phyloP scores from a whole-genome alignment of 31 red algal species.

The Porphyra umbilicalis region DNA sequence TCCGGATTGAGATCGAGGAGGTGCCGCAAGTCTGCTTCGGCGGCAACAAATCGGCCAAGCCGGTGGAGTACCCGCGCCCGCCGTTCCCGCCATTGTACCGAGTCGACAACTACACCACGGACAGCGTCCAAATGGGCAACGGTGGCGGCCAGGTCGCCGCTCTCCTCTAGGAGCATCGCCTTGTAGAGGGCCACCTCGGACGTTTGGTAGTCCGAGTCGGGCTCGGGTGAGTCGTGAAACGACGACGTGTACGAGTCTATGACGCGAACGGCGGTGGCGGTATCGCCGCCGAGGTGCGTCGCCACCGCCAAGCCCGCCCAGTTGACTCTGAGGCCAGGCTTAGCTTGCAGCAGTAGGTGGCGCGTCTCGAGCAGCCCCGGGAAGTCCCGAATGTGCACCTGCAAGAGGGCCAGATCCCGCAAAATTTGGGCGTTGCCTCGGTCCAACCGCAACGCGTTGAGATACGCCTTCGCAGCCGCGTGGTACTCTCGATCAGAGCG shows the following conservation, averaged over 20 bases:
- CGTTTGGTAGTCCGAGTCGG: slow-evolving; percentile 57
- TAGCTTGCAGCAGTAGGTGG: slow-evolving; percentile 53
- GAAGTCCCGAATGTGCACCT: slow-evolving; percentile 93
- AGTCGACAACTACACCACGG: slow-evolving; percentile 39
- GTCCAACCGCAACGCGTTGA: slow-evolving; percentile 78
- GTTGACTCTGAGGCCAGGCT: slow-evolving; percentile 56
- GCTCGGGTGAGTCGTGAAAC: slow-evolving; percentile 28
- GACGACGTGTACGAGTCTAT: slow-evolving; percentile 78
- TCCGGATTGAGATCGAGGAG: slow-evolving; percentile 72
- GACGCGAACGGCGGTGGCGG: slow-evolving; percentile 56
- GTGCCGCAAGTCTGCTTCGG: slow-evolving; percentile 21
- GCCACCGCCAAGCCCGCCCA: slow-evolving; percentile 91
- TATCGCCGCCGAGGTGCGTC: slow-evolving; percentile 69
- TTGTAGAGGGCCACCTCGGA: slow-evolving; percentile 83
- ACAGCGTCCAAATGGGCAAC: slow-evolving; percentile 52
- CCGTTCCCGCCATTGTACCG: slow-evolving; percentile 48
- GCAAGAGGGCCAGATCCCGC: slow-evolving; percentile 85
- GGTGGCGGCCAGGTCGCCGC: slow-evolving; percentile 32
- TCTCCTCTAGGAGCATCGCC: slow-evolving; percentile 69
- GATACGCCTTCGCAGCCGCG: slow-evolving; percentile 89
- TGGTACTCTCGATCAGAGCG: slow-evolving; percentile 83
- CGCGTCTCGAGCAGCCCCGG: slow-evolving; percentile 77
- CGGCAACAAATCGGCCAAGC: slow-evolving; percentile 33
- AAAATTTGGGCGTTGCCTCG: slow-evolving; percentile 87
- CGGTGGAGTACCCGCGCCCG: slow-evolving; percentile 40